Evolutionary conservation across 805 yeast genomes (phyloP), one percentile per base, ranked within the genome.

Genomic region (Lachancea thermotolerans): DNA sequence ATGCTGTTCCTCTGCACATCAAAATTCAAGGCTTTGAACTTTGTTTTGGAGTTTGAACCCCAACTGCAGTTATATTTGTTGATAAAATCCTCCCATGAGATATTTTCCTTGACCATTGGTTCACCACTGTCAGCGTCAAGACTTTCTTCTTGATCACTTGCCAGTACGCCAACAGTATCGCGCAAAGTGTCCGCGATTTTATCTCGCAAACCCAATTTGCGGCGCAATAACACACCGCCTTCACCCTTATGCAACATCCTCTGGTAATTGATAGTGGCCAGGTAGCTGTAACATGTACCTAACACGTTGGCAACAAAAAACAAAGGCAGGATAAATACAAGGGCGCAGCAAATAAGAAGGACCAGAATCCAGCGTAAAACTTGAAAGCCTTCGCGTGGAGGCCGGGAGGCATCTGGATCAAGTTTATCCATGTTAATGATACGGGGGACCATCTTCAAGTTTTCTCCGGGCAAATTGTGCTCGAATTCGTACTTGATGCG

Each of bases 401-500:
- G 15, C 17, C 46, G 31, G 5, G 38, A 27, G 16, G 42, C 10
- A 11, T 27, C 32, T 10, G 48, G 49, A 37, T 58, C 57, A 18
- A 62, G 44, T 17, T 45, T 39, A 14, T 56, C 52, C 42, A 62
- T 37, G 45, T 59, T 58, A 8, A 61, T 49, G 25, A 62, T 52
- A 16, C 56, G 49, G n/a, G 67, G 67, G 15, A 49, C 41, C 11
- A 48, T 44, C 11, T 41, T 38, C n/a, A 54, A 38, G 27, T 57
- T 56, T 33, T 45, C 35, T 15, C 48, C 52, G 1, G 67, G 67
- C 12, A 65, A 46, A 42, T 69, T 71, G 5, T 70, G 66, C 31
- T 80, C 66, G 54, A 70, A 80, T 30, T 69, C 68, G 45, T 79
- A 67, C 35, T 70, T 72, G 41, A 75, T 60, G 15, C 59, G 57